phyloP scores from a whole-genome alignment of 1,139 yeast genomes.

The Yamadazyma siamensis region DNA sequence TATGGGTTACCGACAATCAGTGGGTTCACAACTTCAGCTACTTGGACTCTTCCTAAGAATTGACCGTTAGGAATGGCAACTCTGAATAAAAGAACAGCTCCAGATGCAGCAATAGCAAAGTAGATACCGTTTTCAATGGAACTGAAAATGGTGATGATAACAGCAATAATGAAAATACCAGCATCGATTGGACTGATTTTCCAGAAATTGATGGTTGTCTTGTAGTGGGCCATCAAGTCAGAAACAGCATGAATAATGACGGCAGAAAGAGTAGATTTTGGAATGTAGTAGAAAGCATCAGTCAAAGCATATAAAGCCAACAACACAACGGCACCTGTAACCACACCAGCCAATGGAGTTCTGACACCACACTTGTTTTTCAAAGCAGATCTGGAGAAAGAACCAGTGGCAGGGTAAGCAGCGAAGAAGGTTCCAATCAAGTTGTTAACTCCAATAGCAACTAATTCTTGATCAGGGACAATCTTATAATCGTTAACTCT shows the following conservation, averaged over 20 bases:
- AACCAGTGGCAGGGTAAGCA: conserved; percentile 96
- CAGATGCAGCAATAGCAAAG: conserved; percentile 83
- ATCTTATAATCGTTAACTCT: conserved; percentile 88
- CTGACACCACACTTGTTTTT: conserved; percentile 95
- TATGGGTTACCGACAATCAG: conserved; percentile 18
- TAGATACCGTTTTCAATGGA: conserved; percentile 87
- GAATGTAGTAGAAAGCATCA: conserved; percentile 80
- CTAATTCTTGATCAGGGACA: conserved; percentile 88
- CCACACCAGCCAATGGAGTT: conserved; percentile 90
- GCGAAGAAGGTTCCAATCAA: conserved; percentile 86
- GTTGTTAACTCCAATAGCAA: conserved; percentile 92
- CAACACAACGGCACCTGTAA: conserved; percentile 85
- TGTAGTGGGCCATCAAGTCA: conserved; percentile 75
- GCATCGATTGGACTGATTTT: conserved; percentile 72
- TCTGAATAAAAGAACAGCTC: conserved; percentile 69
- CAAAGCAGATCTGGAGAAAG: conserved; percentile 90
- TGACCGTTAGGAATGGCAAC: conserved; percentile 78
- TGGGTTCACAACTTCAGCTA: conserved; percentile 69
- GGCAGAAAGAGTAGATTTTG: conserved; percentile 83
- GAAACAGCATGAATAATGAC: conserved; percentile 94
- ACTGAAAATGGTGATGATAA: conserved; percentile 75
- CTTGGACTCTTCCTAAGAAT: conserved; percentile 73
- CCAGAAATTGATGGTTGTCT: conserved; percentile 73
- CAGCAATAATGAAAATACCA: conserved; percentile 72
- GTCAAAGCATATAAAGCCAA: conserved; percentile 85